These are phyloP conservation scores for Fusarium tanahbumbuense DNA, from an alignment of 2,329 filamentous ascomycete species.

Conservation along the genomic window DNA sequence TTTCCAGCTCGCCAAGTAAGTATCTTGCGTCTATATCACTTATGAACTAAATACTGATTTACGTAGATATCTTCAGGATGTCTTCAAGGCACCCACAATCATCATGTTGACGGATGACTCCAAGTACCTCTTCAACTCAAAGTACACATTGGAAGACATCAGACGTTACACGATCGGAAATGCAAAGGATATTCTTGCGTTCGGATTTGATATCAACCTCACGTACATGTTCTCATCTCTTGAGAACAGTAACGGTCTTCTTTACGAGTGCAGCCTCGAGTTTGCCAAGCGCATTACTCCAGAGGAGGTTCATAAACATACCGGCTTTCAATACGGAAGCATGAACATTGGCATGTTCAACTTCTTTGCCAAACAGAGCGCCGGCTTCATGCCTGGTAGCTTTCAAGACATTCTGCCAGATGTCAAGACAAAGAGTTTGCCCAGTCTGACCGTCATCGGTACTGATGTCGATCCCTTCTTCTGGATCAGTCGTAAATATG, in stretches of 20 bases:
- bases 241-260: neutral
- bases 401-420: conserved; percentile 7
- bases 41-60: neutral
- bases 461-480: conserved; percentile 13
- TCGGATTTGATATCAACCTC: conserved; percentile 3
- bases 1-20: conserved; percentile 13
- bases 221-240: conserved; percentile 12
- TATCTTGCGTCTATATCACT: neutral
- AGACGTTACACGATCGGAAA: conserved; percentile 6
- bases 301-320: conserved; percentile 9
- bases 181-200: conserved; percentile 10
- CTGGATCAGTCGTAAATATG: conserved; percentile 16
- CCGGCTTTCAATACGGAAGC: conserved; percentile 7
- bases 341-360: conserved; percentile 13
- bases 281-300: conserved; percentile 14
- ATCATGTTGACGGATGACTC: conserved; percentile 14
- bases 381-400: conserved; percentile 6
- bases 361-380: conserved; percentile 12
- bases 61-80: conserved; percentile 1
- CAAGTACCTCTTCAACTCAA: conserved; percentile 12
- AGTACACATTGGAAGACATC: conserved; percentile 11
- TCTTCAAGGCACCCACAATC: conserved; percentile 5
- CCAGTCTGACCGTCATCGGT: conserved; percentile 4
- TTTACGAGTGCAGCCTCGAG: conserved; percentile 3
- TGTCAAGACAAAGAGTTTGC: conserved; percentile 1